A percentile compares a stretch with the other conserved stretches of the same genome.
Conservation (phyloP, 306 rosid genomes). For the cucumber (Cucumis sativus) region Cucumber_9930_V3 NC_026656.2:9587501-9588000, state of each 20-base stretch:
- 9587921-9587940: not conserved
- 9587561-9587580: slow-evolving; percentile 19
- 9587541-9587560: slow-evolving; percentile 26
- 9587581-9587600: slow-evolving; percentile 38
- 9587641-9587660: slow-evolving; percentile 1
- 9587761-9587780: no score
- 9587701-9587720: not conserved
- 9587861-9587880: not conserved
- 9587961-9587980: not conserved
- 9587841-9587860: not conserved
- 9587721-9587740: not conserved
- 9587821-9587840: not conserved
- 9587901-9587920: not conserved
- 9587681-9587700: not conserved
- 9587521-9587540: slow-evolving; percentile 28
- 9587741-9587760: not conserved
- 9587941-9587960: not conserved
- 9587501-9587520: slow-evolving; percentile 54
- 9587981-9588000: not conserved
- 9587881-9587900: no score
- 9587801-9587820: not conserved
- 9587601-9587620: slow-evolving; percentile 3
- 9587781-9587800: not conserved
- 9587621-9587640: slow-evolving; percentile 9
- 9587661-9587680: slow-evolving; percentile 25